These are phyloP conservation scores for Aotearoamyces nothofagi DNA, from an alignment of 2,329 filamentous ascomycete species.

Conservation along the genomic window DNA sequence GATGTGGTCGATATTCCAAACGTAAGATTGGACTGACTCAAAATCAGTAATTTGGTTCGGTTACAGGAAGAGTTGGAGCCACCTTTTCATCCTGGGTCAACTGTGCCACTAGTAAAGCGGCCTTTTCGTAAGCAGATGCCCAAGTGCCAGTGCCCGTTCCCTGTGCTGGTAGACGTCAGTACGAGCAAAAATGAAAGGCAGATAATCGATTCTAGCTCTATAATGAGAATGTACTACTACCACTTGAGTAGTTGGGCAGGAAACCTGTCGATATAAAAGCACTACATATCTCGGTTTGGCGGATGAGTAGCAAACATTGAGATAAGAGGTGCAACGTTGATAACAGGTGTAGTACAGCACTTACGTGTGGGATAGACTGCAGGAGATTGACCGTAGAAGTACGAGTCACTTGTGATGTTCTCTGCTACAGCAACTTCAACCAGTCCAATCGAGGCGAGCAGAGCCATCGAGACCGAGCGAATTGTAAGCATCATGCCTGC, in stretches of 20 bases:
- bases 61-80: too few species aligned
- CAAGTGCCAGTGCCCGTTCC: conserved; percentile 26
- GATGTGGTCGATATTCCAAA: conserved; percentile 34
- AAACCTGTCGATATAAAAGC: too few species aligned
- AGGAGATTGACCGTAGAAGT: conserved; percentile 23
- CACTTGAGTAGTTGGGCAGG: too few species aligned
- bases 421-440: conserved; percentile 6
- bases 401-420: conserved; percentile 18
- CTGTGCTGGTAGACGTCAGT: too few species aligned
- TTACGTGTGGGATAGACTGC: conserved; percentile 22
- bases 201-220: too few species aligned
- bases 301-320: too few species aligned
- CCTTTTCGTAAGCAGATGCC: conserved; percentile 54
- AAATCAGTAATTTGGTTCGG: too few species aligned
- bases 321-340: too few species aligned
- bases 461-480: background rate
- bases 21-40: too few species aligned
- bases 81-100: conserved; percentile 14
- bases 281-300: too few species aligned
- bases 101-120: conserved; percentile 47
- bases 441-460: background rate
- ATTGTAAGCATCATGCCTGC: conserved; percentile 1
- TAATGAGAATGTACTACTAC: too few species aligned
- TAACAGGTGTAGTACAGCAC: conserved; percentile 2
- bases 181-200: too few species aligned